phyloP scores from a whole-genome alignment of 2,329 filamentous ascomycete genomes.

The Penicillium sp. region DNA sequence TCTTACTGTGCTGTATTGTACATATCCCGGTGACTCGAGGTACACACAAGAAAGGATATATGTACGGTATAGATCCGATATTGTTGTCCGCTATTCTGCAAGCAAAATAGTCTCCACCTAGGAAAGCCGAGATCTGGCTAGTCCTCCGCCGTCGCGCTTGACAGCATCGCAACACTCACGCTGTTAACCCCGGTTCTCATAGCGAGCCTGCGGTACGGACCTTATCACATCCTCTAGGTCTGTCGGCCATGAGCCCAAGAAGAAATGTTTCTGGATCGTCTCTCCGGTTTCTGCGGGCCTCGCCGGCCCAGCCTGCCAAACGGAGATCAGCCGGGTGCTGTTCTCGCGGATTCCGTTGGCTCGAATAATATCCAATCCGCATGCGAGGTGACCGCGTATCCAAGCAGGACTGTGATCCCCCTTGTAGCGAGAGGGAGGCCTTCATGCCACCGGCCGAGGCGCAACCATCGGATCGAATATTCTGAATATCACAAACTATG shows the following conservation, averaged over 20 bases:
- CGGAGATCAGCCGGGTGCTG: not conserved
- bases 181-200: too few species aligned
- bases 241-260: not conserved
- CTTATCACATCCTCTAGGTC: not conserved
- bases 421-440: not conserved
- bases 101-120: too few species aligned
- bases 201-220: not conserved
- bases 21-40: too few species aligned
- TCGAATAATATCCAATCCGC: not conserved
- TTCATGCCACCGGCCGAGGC: too few species aligned
- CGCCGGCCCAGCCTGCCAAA: not conserved
- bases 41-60: too few species aligned
- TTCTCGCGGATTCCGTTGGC: constrained; percentile 3
- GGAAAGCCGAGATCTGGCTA: not conserved
- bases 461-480: too few species aligned
- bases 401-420: not conserved
- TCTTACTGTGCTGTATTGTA: too few species aligned
- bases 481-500: too few species aligned
- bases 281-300: not conserved
- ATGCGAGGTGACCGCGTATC: not conserved
- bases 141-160: not conserved
- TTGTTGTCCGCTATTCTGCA: too few species aligned
- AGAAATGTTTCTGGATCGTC: constrained; percentile 1
- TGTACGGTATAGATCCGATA: too few species aligned
- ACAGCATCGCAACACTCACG: not conserved